Evolutionary conservation across 805 yeast species (phyloP).

Genomic region (Peterozyma toletana): DNA sequence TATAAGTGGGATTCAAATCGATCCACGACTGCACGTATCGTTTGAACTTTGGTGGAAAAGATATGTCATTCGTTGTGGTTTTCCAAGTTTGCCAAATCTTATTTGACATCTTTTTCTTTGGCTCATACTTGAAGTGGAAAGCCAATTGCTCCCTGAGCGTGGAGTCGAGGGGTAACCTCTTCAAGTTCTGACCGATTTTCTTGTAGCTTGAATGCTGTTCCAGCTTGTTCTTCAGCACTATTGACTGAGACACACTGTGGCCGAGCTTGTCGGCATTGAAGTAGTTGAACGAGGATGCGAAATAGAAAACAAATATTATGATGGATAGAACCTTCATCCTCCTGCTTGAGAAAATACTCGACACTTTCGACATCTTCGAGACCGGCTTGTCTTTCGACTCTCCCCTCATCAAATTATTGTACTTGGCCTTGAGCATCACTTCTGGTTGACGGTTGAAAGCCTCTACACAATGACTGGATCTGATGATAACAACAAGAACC

Average conservation of each 20-base stretch:
- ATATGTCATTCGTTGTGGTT: slow-evolving; percentile 44
- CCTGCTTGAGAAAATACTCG: too few relatives aligned
- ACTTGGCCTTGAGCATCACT: too few relatives aligned
- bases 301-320: too few relatives aligned
- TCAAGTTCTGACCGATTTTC: background rate
- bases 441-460: too few relatives aligned
- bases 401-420: too few relatives aligned
- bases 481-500: too few relatives aligned
- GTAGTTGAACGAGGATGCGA: too few relatives aligned
- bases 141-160: slow-evolving; percentile 52
- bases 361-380: too few relatives aligned
- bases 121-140: slow-evolving; percentile 70
- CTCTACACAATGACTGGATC: too few relatives aligned
- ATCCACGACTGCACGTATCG: slow-evolving; percentile 59
- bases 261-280: too few relatives aligned
- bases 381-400: too few relatives aligned
- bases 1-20: slow-evolving; percentile 49
- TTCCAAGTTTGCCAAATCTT: slow-evolving; percentile 96
- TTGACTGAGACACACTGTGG: background rate
- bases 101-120: slow-evolving; percentile 58
- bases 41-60: slow-evolving; percentile 48
- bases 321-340: too few relatives aligned
- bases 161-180: slow-evolving; percentile 10
- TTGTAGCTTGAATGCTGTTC: slow-evolving; percentile 2
- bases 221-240: background rate